These are phyloP conservation scores for Skeletonema grethae DNA, from an alignment of 108 stramenopile genomes.

Conservation along the genomic window DNA sequence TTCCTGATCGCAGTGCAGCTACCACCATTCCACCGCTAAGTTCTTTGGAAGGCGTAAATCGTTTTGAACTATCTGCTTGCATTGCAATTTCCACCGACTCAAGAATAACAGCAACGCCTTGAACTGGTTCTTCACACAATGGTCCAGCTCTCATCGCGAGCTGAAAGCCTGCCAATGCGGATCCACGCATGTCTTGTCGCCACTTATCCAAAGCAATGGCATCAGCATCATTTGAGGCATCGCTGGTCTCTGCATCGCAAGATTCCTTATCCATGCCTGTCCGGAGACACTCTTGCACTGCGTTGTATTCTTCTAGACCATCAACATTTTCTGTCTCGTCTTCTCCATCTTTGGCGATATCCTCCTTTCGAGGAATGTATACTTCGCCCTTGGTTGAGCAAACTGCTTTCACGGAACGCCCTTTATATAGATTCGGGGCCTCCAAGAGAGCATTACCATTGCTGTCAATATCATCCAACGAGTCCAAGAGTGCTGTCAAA, in stretches of 20 bases:
- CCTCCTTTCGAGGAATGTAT: slow-evolving; percentile 33
- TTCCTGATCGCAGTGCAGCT: slow-evolving; percentile 65
- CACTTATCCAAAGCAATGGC: slow-evolving; percentile 62
- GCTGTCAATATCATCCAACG: slow-evolving; percentile 32
- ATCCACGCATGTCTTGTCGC: slow-evolving; percentile 75
- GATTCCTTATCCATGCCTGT: slow-evolving; percentile 10
- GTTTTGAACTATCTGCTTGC: slow-evolving; percentile 11
- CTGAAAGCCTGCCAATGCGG: slow-evolving; percentile 83
- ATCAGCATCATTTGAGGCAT: slow-evolving; percentile 31
- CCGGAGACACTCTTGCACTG: slow-evolving; percentile 15
- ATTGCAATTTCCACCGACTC: slow-evolving; percentile 84
- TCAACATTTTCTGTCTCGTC: slow-evolving; percentile 23
- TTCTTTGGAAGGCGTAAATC: slow-evolving; percentile 49
- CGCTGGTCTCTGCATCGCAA: not conserved
- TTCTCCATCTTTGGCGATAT: slow-evolving; percentile 13
- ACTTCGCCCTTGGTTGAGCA: slow-evolving; percentile 48
- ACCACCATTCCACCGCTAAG: slow-evolving; percentile 83
- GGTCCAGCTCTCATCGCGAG: slow-evolving; percentile 80
- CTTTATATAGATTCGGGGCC: slow-evolving; percentile 24
- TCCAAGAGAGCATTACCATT: slow-evolving; percentile 57
- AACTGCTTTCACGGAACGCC: slow-evolving; percentile 45
- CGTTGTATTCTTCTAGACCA: slow-evolving; percentile 28
- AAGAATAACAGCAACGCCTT: slow-evolving; percentile 75
- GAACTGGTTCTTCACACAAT: slow-evolving; percentile 88
- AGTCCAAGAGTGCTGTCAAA: slow-evolving; percentile 46